Conservation (phyloP, 2,329 filamentous ascomycete genomes). For the Aspergillus niger region DNA sequence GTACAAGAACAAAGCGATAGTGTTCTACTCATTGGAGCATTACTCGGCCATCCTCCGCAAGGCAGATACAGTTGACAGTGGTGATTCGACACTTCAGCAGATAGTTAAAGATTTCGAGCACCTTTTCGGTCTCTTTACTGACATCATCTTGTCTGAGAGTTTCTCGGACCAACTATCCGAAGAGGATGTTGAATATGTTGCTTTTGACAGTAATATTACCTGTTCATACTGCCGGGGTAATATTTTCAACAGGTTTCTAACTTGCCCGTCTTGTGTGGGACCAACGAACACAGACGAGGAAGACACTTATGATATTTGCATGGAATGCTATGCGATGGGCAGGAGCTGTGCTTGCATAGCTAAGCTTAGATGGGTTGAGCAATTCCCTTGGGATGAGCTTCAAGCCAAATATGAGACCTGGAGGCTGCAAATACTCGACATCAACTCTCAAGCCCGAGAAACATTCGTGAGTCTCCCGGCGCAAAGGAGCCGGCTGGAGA, state of each 20-base stretch:
- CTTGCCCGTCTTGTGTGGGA: constrained; percentile 80
- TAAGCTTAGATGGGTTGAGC: constrained; percentile 84
- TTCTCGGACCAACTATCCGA: constrained; percentile 66
- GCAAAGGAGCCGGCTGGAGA: constrained; percentile 66
- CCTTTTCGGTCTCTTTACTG: constrained; percentile 75
- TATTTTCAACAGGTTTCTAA: constrained; percentile 95
- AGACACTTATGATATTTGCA: constrained; percentile 91
- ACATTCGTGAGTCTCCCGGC: constrained; percentile 63
- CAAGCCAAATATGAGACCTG: constrained; percentile 77
- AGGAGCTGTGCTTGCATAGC: constrained; percentile 89
- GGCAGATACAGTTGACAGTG: constrained; percentile 54
- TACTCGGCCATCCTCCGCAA: constrained; percentile 66
- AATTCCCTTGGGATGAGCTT: constrained; percentile 83
- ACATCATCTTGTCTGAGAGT: constrained; percentile 81
- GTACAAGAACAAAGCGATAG: constrained; percentile 97
- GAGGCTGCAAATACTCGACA: constrained; percentile 74
- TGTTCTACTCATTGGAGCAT: constrained; percentile 82
- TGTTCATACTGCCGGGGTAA: constrained; percentile 96
- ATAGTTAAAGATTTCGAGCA: constrained; percentile 80
- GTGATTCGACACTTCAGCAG: constrained; percentile 62
- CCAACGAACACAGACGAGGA: constrained; percentile 68
- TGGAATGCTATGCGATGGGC: constrained; percentile 99
- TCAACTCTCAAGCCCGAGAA: constrained; percentile 68
- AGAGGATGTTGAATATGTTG: constrained; percentile 70
- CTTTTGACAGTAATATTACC: constrained; percentile 87